A percentile compares a stretch with the other conserved stretches of the same genome.
Evolutionary conservation across 352 stramenopile genomes (phyloP).

Genomic region (Phytophthora hibernalis): DNA sequence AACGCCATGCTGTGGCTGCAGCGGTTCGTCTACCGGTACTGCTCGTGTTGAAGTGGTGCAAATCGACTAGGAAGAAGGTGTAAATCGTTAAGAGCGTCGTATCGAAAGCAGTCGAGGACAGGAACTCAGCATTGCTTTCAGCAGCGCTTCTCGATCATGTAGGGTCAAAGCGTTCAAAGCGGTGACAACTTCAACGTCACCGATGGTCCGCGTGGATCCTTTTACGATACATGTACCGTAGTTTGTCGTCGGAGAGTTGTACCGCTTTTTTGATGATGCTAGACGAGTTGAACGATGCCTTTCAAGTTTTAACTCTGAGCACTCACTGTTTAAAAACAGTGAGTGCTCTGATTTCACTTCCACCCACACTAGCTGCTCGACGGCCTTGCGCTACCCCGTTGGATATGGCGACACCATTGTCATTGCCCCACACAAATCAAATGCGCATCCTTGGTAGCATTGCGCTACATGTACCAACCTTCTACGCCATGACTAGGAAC

Average conservation of each 20-base stretch:
- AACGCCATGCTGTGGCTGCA: background rate
- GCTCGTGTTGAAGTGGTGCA: background rate
- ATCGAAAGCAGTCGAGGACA: background rate
- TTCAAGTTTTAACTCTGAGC: no score
- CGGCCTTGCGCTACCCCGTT: background rate
- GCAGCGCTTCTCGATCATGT: background rate
- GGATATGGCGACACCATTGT: background rate
- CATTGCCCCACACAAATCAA: slow-evolving; percentile 14
- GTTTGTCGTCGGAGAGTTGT: slow-evolving; percentile 12
- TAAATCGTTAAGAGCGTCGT: background rate
- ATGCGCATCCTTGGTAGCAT: slow-evolving; percentile 8
- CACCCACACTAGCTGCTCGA: background rate
- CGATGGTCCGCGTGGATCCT: slow-evolving; percentile 6
- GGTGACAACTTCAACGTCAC: background rate
- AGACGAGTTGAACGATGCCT: slow-evolving; percentile 7
- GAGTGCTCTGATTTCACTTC: slow-evolving; percentile 2
- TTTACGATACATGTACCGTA: slow-evolving; percentile 2
- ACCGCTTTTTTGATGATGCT: slow-evolving; percentile 10
- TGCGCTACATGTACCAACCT: background rate
- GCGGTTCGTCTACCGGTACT: background rate
- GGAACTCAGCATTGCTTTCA: background rate
- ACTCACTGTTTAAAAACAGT: no score
- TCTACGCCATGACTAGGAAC: background rate
- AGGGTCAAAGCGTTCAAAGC: background rate
- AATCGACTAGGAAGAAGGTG: background rate